These are phyloP conservation scores for Fusarium nelsonii DNA, from an alignment of 2,329 filamentous ascomycete genomes.

Conservation along the genomic window DNA sequence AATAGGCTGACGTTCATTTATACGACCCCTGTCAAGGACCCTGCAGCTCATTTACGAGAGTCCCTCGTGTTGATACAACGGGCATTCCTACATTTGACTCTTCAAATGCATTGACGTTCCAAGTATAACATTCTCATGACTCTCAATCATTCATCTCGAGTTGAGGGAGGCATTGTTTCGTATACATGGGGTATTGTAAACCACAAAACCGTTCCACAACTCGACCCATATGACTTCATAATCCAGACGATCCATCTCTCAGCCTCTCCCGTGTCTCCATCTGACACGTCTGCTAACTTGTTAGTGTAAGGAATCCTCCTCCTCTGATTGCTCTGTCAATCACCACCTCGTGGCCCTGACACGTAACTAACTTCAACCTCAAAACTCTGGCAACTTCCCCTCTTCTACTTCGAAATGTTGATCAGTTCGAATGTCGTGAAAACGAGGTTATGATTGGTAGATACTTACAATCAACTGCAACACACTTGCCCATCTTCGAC, in stretches of 20 bases:
- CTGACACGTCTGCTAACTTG: constrained; percentile 24
- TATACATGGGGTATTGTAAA: background rate
- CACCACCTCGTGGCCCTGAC: constrained; percentile 32
- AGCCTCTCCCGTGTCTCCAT: constrained; percentile 36
- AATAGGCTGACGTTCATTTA: constrained; percentile 28
- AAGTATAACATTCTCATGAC: constrained; percentile 14
- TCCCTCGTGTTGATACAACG: constrained; percentile 31
- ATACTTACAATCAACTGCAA: background rate
- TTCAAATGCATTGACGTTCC: constrained; percentile 15
- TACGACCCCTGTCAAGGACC: constrained; percentile 27
- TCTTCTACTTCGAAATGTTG: background rate
- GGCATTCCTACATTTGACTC: constrained; percentile 13
- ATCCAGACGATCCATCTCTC: constrained; percentile 21
- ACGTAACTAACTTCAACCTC: constrained; percentile 3
- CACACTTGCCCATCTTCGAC: background rate
- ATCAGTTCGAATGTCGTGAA: background rate
- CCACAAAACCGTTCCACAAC: constrained; percentile 27
- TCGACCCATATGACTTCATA: constrained; percentile 33
- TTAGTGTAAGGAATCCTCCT: constrained; percentile 15
- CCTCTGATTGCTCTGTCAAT: constrained; percentile 22
- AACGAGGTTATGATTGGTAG: constrained; percentile 17
- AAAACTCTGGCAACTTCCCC: constrained; percentile 19
- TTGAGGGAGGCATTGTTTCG: background rate
- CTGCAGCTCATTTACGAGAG: constrained; percentile 37
- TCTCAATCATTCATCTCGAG: background rate